A percentile compares a stretch with the other conserved stretches of the same genome.
phyloP scores from a whole-genome alignment of 2,329 filamentous ascomycete genomes.

The Ophiocordyceps robertsii region DNA sequence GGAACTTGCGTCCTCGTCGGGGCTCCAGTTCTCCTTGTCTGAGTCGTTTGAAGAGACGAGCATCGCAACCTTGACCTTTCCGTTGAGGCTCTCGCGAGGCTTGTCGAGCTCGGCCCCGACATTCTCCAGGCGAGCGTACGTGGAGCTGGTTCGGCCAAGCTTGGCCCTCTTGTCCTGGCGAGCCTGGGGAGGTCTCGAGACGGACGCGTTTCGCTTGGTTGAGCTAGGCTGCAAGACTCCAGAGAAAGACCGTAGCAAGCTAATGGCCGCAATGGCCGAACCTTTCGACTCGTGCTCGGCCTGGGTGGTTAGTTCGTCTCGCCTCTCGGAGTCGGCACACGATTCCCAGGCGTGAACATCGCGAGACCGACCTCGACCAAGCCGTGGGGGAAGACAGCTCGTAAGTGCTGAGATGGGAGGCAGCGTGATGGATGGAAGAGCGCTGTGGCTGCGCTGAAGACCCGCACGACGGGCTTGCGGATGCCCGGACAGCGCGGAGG shows the following conservation, averaged over 20 bases:
- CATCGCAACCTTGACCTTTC: slow-evolving; percentile 25
- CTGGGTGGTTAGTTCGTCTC: slow-evolving; percentile 67
- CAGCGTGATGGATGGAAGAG: slow-evolving; percentile 44
- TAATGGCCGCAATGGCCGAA: slow-evolving; percentile 70
- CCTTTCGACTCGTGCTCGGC: slow-evolving; percentile 70
- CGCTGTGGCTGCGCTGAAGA: slow-evolving; percentile 60
- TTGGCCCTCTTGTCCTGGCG: slow-evolving; percentile 46
- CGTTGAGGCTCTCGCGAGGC: slow-evolving; percentile 8
- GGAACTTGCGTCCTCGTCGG: slow-evolving; percentile 31
- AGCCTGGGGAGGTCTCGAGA: slow-evolving; percentile 15
- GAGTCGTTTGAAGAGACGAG: slow-evolving; percentile 46
- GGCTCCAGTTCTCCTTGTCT: slow-evolving; percentile 88
- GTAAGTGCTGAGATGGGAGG: slow-evolving; percentile 41
- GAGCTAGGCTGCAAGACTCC: slow-evolving; percentile 38
- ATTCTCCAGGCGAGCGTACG: slow-evolving; percentile 46
- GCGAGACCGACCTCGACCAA: slow-evolving; percentile 61
- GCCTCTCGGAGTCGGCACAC: slow-evolving; percentile 68
- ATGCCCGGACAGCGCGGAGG: slow-evolving; percentile 32
- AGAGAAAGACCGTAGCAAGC: slow-evolving; percentile 60
- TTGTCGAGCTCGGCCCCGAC: slow-evolving; percentile 14
- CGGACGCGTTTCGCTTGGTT: slow-evolving; percentile 49
- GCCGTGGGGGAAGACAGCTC: slow-evolving; percentile 36
- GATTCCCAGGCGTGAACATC: slow-evolving; percentile 88
- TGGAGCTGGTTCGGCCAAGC: slow-evolving; percentile 47
- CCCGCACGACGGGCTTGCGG: slow-evolving; percentile 34